Base-by-base conservation (phyloP, 257 asterid genomes). In the Craterostigma plantagineum region DNA sequence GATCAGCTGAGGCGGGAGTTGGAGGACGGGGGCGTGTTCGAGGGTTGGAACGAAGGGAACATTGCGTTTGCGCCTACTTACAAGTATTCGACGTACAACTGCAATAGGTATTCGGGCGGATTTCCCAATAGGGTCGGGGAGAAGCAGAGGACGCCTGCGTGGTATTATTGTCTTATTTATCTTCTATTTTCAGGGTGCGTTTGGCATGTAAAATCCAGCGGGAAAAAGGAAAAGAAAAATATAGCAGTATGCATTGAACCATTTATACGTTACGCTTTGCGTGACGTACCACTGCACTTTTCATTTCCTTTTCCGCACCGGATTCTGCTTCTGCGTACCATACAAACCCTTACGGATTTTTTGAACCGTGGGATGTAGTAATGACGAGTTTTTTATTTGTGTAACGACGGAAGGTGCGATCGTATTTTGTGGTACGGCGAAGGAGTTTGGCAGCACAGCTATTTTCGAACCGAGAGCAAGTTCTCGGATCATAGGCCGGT, bases 101-200 rank as follows among this genome's bases (percentile, higher is more conserved):
- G 70, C 72, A 71, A 85, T 53, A 64, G 83, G 52, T 85, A 81
- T 62, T 81, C 94, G 1, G 94, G 96, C 45, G 96, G 83, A 51
- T 34, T 72, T 45, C 91, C 76, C 27, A 62, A 48, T 63, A 70
- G 75, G 65, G 66, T 68, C 14, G 91, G 96, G 43, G 94, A 85
- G 71, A 85, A 85, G 70, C 92, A 75, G 56, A 72, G 96, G 63
- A 85, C 96, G 59, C 96, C 96, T 18, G 96, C 96, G 62, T 85
- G 94, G 96, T 85, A 77, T 18, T 42, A 14, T 42, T 42, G n/a
- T n/a, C n/a, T n/a, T n/a, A n/a, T n/a, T n/a, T n/a, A n/a, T n/a
- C n/a, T n/a, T n/a, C n/a, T n/a, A n/a, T n/a, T n/a, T n/a, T n/a
- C n/a, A n/a, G n/a, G n/a, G n/a, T n/a, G n/a, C n/a, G n/a, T n/a